Evolutionary conservation across 352 stramenopile species (phyloP), one percentile per base, ranked within the genome.

Genomic region (Phytophthora fragariae): DNA sequence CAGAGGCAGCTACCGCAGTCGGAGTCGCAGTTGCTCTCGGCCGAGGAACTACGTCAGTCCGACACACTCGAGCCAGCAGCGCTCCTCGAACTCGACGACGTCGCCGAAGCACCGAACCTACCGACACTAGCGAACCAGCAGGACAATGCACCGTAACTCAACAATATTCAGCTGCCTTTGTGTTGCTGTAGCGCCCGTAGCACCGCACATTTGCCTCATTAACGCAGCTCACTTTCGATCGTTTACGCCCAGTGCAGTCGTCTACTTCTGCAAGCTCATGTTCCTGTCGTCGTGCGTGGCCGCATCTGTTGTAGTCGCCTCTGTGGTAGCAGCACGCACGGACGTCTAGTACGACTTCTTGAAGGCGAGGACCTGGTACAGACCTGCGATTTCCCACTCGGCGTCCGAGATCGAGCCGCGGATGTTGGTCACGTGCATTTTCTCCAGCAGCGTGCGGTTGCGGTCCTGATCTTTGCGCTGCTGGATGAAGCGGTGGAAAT

Each of bases 341-440:
- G 8, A 53, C 33, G 21, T 4, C 70, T 81, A 93, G 57, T 93
- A 93, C n/a, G 81, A 79, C 71, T 95, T 97, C 75, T 90, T 92
- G 62, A 96, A 92, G 39, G 84, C 91, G 15, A 97, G 72, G 27
- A 96, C 89, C 69, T 96, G 88, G 62, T 97, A 97, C 8, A 97
- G 75, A 2, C 88, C 89, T 0, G 88, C 88, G 56, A 96, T 93
- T 31, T 95, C 86, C 91, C 91, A 97, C 75, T 97, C 91, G 49
- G 86, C 86, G 35, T 95, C 86, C 35, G 89, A 96, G 57, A 97
- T 81, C 44, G 86, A 92, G 46, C 91, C 91, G 41, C 86, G 77
- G 65, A 92, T 91, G 72, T 97, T 97, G 41, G 92, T 85, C 56
- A 97, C 91, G 65, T 96, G 90, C 91, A 97, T 97, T 62, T 93